Base-by-base conservation (phyloP, 345 rosid species). In the Draba incana region DNA sequence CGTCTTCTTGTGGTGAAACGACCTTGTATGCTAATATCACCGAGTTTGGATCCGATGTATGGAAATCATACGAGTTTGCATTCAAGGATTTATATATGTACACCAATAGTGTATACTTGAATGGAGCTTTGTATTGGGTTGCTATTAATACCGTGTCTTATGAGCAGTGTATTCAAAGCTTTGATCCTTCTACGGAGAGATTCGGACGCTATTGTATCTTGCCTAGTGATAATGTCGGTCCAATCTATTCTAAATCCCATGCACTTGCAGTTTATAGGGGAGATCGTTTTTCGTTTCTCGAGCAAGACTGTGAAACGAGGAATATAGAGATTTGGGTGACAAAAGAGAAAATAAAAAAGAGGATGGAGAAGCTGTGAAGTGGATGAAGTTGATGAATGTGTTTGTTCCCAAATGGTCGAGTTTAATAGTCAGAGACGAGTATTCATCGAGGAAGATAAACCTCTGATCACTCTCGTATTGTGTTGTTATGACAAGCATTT, bases 301-400 rank as follows among this genome's bases (percentile, higher is more conserved):
- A 56, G 28, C 42, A 56, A 56, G 0, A 4, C 13, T 2, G 6
- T 35, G 0, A 10, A 1, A 15, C 60, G 37, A 35, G 44, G 8
- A 15, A 35, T 35, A 15, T 56, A 0, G 27, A 35, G 43, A 8
- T 56, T 4, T 56, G 60, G 60, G 48, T 39, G 35, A 58, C 63
- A 8, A 58, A 12, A 20, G 3, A 12, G 0, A 3, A 12, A 14
- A 24, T 58, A 12, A 1, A 41, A 24, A 12, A 24, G 6, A 5
- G 14, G 49, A 38, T 10, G 60, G 60, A 38, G 27, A 56, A 4
- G 23, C 12, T 3, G 63, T 58, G 23, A 48, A 51, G 35, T 27
- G 56, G 56, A 25, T 51, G 3, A 51, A 51, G 15, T 51, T 25
- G 2, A 51, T 51, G 56, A 51, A 25, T 51, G 56, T 51, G 4